A percentile compares a stretch with the other conserved stretches of the same genome.
phyloP scores from a whole-genome alignment of 768 basidiomycete genomes.

The Tulasnella sp. region DNA sequence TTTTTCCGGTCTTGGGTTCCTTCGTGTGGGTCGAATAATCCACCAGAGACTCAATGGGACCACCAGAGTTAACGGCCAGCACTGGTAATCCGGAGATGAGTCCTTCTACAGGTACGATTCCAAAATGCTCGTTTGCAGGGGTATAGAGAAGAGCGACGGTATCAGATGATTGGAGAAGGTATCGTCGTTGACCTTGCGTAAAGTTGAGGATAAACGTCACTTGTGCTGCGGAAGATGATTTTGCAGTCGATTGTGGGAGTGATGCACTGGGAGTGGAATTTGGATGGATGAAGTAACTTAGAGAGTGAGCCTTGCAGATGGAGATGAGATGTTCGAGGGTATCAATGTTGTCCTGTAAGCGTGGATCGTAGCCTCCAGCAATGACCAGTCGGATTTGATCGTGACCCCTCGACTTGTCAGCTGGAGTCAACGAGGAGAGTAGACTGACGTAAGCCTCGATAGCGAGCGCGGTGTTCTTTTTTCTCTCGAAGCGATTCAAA shows the following conservation, averaged over 20 bases:
- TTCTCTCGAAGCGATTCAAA: constrained; percentile 88
- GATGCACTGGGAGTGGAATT: constrained; percentile 10
- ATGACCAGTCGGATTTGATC: constrained; percentile 53
- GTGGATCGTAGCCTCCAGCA: constrained; percentile 83
- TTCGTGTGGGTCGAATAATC: constrained; percentile 26
- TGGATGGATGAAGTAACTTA: constrained; percentile 32
- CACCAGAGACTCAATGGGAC: constrained; percentile 82
- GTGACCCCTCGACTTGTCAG: too few relatives aligned
- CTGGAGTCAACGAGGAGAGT: constrained; percentile 23
- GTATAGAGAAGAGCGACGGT: constrained; percentile 81
- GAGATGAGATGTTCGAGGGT: constrained; percentile 49
- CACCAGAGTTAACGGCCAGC: constrained; percentile 73
- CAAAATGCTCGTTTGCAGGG: constrained; percentile 91
- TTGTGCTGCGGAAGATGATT: constrained; percentile 34
- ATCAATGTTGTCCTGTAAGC: constrained; percentile 68
- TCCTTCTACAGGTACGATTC: constrained; percentile 89
- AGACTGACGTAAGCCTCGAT: constrained; percentile 61
- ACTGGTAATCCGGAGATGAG: constrained; percentile 89
- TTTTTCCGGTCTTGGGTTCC: constrained; percentile 16
- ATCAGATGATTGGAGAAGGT: constrained; percentile 51
- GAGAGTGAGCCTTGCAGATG: constrained; percentile 37
- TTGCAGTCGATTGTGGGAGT: neutral
- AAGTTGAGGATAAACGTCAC: constrained; percentile 89
- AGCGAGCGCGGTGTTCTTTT: constrained; percentile 82
- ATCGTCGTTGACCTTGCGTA: constrained; percentile 67